These are phyloP conservation scores for Marasmius tenuissimus DNA, from an alignment of 1,284 basidiomycete species.

Conservation along the genomic window DNA sequence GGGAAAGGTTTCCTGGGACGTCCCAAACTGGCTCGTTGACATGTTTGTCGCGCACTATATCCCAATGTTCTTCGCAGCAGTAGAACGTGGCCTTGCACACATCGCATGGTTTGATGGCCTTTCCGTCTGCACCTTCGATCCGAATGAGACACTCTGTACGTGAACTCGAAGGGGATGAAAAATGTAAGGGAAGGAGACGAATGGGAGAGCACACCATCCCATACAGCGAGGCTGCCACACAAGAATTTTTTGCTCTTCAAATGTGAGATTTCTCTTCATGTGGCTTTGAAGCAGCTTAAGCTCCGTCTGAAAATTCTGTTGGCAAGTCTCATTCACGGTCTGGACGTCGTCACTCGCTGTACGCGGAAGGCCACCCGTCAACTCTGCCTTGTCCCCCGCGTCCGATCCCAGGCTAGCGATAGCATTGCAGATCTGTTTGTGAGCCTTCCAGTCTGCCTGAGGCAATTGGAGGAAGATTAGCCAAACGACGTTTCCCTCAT, in stretches of 20 bases:
- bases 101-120: slow-evolving; percentile 24
- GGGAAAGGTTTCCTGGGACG: slow-evolving; percentile 24
- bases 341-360: slow-evolving; percentile 11
- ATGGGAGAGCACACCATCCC: slow-evolving; percentile 26
- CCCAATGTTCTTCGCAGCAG: slow-evolving; percentile 31
- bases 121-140: slow-evolving; percentile 21
- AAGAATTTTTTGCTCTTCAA: slow-evolving; percentile 28
- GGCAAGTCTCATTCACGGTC: slow-evolving; percentile 16
- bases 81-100: slow-evolving; percentile 31
- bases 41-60: slow-evolving; percentile 21
- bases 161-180: slow-evolving; percentile 18
- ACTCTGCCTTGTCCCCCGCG: background rate
- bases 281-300: slow-evolving; percentile 5
- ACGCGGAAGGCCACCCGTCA: slow-evolving; percentile 15
- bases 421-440: slow-evolving; percentile 28
- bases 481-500: background rate
- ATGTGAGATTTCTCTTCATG: slow-evolving; percentile 18
- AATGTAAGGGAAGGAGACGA: background rate
- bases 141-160: slow-evolving; percentile 31
- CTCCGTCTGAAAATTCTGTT: slow-evolving; percentile 10
- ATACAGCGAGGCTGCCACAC: slow-evolving; percentile 35
- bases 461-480: background rate
- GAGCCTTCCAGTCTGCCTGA: slow-evolving; percentile 24
- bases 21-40: slow-evolving; percentile 19
- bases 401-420: slow-evolving; percentile 22